Base-by-base conservation (phyloP, 257 asterid genomes). In the Nicotiana knightiana region DNA sequence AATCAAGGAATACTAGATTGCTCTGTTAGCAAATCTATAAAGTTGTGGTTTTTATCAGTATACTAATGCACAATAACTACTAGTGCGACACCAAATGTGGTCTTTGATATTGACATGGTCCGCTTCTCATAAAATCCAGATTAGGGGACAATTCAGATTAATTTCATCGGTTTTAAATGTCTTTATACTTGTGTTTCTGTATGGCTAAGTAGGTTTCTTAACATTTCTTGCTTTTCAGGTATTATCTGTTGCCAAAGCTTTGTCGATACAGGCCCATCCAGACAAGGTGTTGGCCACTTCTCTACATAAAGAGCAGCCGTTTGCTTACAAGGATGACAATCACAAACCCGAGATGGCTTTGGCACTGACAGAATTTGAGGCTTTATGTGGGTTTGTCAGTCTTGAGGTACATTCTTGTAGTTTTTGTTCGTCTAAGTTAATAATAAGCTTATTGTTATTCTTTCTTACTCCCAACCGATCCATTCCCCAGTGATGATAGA, bases 271-370 rank as follows among this genome's bases (percentile, higher is more conserved):
- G 88, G 98, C 98, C 82, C 99, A 96, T 91, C 99, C 98, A 8
- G 96, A 94, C 89, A 96, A 91, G 89, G 90, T 89, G 53, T 82
- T 96, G 92, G 98, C 99, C 35, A 88, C 81, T 59, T 46, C 85
- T 35, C 88, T 94, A 85, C 98, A 96, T 82, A 89, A 89, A 86
- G 85, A 87, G 76, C 91, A 88, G 80, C 99, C 98, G 1, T 89
- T 58, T 35, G 82, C 84, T 68, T 96, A 96, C 39, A 96, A 92
- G 86, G 99, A 96, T 77, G 98, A 83, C 51, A 96, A 96, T 90
- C 99, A 96, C 92, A 96, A 96, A 88, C 99, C 98, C 3, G 99
- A 96, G 91, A 96, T 94, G 97, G 98, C 98, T 65, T 89, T 96
- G 88, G 98, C 99, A 1, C 76, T 96, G 46, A 94, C 97, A 0